Conservation (phyloP, 2,329 filamentous ascomycete species). For the Pseudogymnoascus sp. region DNA sequence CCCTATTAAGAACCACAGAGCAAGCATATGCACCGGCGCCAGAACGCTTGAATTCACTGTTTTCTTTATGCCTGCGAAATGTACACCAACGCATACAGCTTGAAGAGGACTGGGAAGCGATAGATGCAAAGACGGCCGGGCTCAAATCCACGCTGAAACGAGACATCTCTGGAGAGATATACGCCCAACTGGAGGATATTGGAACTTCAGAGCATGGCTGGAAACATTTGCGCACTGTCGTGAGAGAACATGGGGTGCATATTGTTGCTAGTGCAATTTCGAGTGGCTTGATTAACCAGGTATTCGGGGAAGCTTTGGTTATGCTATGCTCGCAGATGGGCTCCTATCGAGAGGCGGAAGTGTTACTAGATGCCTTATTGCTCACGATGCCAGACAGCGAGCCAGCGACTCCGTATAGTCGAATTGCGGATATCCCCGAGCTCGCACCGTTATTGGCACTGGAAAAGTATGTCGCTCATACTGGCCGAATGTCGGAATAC, state of each 20-base stretch:
- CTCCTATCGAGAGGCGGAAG: constrained; percentile 34
- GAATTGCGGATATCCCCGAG: constrained; percentile 22
- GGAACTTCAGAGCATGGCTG: constrained; percentile 35
- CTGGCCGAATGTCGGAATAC: constrained; percentile 27
- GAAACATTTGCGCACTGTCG: constrained; percentile 36
- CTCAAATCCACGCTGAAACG: constrained; percentile 28
- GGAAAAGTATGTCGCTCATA: constrained; percentile 27
- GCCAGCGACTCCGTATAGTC: constrained; percentile 28
- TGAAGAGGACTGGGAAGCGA: constrained; percentile 35
- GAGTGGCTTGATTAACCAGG: constrained; percentile 34
- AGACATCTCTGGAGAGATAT: constrained; percentile 37
- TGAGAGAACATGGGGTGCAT: constrained; percentile 38
- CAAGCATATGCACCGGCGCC: neutral
- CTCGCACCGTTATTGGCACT: constrained; percentile 30
- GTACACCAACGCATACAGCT: constrained; percentile 39
- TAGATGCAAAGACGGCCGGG: constrained; percentile 32
- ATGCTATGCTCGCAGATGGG: constrained; percentile 33
- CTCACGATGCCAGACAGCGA: constrained; percentile 29
- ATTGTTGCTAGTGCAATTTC: constrained; percentile 35
- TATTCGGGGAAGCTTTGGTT: constrained; percentile 34
- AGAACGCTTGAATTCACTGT: constrained; percentile 28
- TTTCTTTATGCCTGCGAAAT: constrained; percentile 41
- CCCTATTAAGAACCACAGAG: constrained; percentile 32
- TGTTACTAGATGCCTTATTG: constrained; percentile 31
- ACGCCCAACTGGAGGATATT: constrained; percentile 39